Conservation (phyloP, 140 eudicot genomes). For the Oenanthe javanica region DNA sequence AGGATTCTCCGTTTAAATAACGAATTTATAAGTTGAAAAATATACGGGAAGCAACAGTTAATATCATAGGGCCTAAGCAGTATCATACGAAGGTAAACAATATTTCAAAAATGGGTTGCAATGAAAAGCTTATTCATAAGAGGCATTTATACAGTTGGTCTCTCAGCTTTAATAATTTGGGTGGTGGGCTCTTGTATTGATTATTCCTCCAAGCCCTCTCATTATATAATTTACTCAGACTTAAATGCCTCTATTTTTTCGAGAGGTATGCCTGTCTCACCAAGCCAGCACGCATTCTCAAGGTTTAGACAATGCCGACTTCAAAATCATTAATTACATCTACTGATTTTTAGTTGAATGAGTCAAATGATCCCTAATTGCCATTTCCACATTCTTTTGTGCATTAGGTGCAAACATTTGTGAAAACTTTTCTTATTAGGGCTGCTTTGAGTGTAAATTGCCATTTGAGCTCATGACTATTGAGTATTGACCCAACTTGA, state of each 20-base stretch:
- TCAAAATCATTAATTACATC: conserved; percentile 14
- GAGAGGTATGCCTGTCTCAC: conserved; percentile 36
- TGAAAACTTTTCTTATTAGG: neutral
- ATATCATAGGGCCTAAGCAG: no score
- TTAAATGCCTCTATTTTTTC: conserved; percentile 41
- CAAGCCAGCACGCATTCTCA: conserved; percentile 36
- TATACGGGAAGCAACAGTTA: no score
- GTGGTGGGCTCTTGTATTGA: conserved; percentile 21
- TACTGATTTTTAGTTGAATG: neutral
- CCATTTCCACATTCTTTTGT: neutral
- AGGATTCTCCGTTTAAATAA: no score
- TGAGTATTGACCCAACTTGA: neutral
- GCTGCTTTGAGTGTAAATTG: neutral
- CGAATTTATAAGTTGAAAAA: no score
- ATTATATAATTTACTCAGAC: conserved; percentile 23
- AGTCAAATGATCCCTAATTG: neutral
- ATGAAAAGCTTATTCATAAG: neutral
- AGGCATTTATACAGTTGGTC: neutral
- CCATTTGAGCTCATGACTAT: neutral
- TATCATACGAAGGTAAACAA: neutral
- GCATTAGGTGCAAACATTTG: neutral
- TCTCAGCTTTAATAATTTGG: conserved; percentile 1
- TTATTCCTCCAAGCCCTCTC: conserved; percentile 24
- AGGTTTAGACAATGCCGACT: conserved; percentile 8
- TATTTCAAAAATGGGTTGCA: neutral